Evolutionary conservation across 2,329 filamentous ascomycete genomes (phyloP), one percentile per base, ranked within the genome.

Genomic region (Cyanodermella asteris): DNA sequence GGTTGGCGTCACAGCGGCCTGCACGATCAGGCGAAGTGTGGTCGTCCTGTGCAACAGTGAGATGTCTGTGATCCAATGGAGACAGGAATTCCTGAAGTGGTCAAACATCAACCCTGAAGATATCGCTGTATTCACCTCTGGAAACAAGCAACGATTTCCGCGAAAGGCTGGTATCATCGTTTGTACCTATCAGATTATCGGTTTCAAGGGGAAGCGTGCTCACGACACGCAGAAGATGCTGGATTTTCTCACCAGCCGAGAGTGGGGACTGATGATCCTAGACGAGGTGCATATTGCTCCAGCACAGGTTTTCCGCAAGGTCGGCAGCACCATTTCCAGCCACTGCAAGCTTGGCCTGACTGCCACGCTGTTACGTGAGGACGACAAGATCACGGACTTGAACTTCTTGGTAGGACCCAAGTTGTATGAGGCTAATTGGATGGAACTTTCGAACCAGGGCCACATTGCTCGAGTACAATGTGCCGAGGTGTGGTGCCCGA

Each of bases 161-260:
- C 69, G 82, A 24, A 84, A 80, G 42, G 91, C 87, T 2, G 87
- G 87, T 43, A 82, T 97, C 35, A 90, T 97, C 36, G 81, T 97
- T 26, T 91, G 82, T 7, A 97, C 87, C 1, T 97, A 97, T 48
- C 87, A 80, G 30, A 97, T 97, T 87, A 81, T 97, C n/a, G 91
- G 80, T 6, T 77, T 87, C 41, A 81, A 73, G 9, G 65, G 80
- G 24, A 74, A 78, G 31, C 65, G 84, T 30, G 84, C 87, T 2
- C 72, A 94, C 44, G 84, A 97, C 44, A 77, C 84, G 3, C 71
- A 87, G 43, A 90, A 91, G 55, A 91, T 94, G 69, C 93, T 97
- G 80, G 72, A 87, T 33, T 94, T 91, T 45, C 63, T 97, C 33
- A 72, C 70, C 11, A 63, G 64, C 4, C 71, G 82, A 34, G 87